A percentile compares a stretch with the other conserved stretches of the same genome.
These are phyloP conservation scores for Lipomyces spencermartinsiae DNA, from an alignment of 805 yeast species.

Conservation along the genomic window DNA sequence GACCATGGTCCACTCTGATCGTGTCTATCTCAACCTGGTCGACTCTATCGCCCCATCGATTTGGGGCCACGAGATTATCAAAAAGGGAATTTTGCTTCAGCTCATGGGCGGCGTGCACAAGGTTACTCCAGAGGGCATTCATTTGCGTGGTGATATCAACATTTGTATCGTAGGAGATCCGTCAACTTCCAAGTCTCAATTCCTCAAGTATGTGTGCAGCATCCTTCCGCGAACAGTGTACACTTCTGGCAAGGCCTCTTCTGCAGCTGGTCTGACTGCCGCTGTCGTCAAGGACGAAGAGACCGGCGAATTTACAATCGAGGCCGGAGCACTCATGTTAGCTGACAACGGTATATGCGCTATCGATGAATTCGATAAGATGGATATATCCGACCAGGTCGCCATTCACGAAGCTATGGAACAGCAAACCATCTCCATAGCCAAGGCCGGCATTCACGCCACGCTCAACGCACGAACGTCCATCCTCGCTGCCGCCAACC, in stretches of 20 bases:
- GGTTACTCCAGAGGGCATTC: conserved; percentile 89
- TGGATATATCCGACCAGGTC: conserved; percentile 94
- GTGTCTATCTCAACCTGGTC: conserved; percentile 82
- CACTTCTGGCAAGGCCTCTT: conserved; percentile 97
- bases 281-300: conserved; percentile 98
- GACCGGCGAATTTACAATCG: conserved; percentile 94
- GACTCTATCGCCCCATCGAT: conserved; percentile 94
- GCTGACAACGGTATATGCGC: conserved; percentile 99
- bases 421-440: conserved; percentile 97
- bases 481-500: conserved; percentile 98
- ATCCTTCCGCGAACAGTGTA: conserved; percentile 94
- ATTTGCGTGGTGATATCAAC: conserved; percentile 94
- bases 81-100: conserved; percentile 89
- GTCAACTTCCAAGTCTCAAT: conserved; percentile 95
- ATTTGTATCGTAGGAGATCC: conserved; percentile 98
- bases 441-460: conserved; percentile 98
- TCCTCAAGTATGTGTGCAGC: conserved; percentile 87
- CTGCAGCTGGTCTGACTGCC: conserved; percentile 98
- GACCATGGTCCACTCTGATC: conserved; percentile 88
- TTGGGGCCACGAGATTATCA: conserved; percentile 92
- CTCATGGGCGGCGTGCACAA: conserved; percentile 96
- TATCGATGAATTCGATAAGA: conserved; percentile 97
- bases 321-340: conserved; percentile 97
- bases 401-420: conserved; percentile 99
- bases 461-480: conserved; percentile 96